Conservation (phyloP, 805 yeast genomes). For the Saccharomyces cerevisiae region DNA sequence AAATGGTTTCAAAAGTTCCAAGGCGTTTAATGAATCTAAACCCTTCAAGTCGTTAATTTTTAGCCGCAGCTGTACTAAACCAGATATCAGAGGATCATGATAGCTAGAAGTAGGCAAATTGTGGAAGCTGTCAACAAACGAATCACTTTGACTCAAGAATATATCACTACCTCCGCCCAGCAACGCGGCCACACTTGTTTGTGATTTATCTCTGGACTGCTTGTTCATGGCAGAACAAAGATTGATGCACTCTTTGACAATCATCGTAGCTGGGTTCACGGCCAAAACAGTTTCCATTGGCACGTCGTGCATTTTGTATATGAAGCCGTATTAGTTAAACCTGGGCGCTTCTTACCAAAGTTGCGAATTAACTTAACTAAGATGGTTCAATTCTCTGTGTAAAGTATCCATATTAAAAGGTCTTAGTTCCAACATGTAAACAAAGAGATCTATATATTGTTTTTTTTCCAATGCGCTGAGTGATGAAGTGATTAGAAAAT, state of each 20-base stretch:
- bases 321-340: not conserved
- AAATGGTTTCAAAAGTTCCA: conserved; percentile 79
- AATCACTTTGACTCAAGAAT: conserved; percentile 38
- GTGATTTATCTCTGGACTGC: conserved; percentile 56
- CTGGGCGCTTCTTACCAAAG: not conserved
- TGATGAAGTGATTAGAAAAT: not conserved
- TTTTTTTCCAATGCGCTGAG: not conserved
- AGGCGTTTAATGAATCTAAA: conserved; percentile 53
- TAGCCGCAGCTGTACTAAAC: conserved; percentile 69
- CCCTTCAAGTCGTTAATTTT: conserved; percentile 50
- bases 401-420: not conserved
- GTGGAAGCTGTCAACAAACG: conserved; percentile 29
- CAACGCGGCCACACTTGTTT: conserved; percentile 74
- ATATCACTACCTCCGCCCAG: conserved; percentile 59
- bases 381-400: not conserved
- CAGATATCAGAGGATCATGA: conserved; percentile 56
- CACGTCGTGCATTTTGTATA: not conserved
- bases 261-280: conserved; percentile 71
- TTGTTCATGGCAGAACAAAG: conserved; percentile 87
- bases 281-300: conserved; percentile 23
- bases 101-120: conserved; percentile 23
- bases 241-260: conserved; percentile 80
- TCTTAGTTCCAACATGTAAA: not conserved
- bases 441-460: not conserved
- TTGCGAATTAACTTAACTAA: not conserved